Percentiles rank a stretch among this genome's conserved stretches.
These are phyloP conservation scores for Perkinsus chesapeaki DNA, from an alignment of 169 alveolate genomes.

Conservation along the genomic window DNA sequence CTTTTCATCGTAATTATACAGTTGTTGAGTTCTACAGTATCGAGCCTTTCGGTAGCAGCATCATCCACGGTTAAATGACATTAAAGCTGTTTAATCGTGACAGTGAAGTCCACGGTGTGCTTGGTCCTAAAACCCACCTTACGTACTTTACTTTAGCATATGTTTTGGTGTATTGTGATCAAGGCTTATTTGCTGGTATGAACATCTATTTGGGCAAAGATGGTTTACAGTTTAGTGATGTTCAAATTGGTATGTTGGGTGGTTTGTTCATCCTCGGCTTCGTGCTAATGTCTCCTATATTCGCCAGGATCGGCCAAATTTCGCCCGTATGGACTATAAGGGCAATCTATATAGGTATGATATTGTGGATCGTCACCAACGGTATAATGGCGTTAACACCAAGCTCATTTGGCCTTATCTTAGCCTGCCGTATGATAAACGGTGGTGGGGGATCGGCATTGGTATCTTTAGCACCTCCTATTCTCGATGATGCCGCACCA, in stretches of 20 bases:
- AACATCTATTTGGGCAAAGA: background rate
- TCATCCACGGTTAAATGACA: background rate
- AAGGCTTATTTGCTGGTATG: background rate
- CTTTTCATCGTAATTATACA: background rate
- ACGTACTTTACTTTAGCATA: background rate
- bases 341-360: conserved; percentile 10
- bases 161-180: background rate
- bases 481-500: conserved; percentile 12
- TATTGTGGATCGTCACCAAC: conserved; percentile 10
- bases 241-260: conserved; percentile 18
- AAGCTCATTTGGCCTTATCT: background rate
- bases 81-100: background rate
- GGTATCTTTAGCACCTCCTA: conserved; percentile 24
- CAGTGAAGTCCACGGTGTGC: background rate
- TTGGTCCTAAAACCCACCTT: background rate
- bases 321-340: background rate
- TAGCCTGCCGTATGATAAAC: conserved; percentile 14
- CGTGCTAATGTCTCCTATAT: conserved; percentile 23
- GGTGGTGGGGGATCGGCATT: conserved; percentile 27
- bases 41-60: background rate
- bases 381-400: conserved; percentile 13
- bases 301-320: conserved; percentile 18
- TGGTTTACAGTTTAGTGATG: background rate
- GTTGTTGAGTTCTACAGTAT: background rate
- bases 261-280: conserved; percentile 25